Evolutionary conservation across 768 basidiomycete species (phyloP).

Genomic region (Tremella fuciformis): DNA sequence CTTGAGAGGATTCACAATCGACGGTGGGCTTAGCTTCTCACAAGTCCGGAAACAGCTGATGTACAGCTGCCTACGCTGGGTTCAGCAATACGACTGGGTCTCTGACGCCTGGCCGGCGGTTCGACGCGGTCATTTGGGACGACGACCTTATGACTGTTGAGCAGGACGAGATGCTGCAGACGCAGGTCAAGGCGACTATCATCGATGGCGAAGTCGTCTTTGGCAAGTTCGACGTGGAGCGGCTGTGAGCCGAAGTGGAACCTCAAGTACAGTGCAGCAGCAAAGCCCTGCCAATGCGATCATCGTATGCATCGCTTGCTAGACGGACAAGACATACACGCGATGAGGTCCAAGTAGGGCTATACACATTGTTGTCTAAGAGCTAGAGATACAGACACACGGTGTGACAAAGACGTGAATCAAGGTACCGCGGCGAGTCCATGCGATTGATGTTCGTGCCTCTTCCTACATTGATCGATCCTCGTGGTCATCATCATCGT

Average conservation of each 20-base stretch:
- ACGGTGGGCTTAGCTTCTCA: conserved; percentile 48
- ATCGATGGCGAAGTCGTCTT: conserved; percentile 70
- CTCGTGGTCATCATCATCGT: too few relatives aligned
- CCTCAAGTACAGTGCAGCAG: too few relatives aligned
- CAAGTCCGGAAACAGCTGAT: neutral
- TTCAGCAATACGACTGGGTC: conserved; percentile 70
- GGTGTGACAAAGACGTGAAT: too few relatives aligned
- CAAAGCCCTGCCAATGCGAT: too few relatives aligned
- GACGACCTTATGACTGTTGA: conserved; percentile 69
- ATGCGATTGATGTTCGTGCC: too few relatives aligned
- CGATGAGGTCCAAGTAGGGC: too few relatives aligned
- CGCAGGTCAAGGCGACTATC: conserved; percentile 69
- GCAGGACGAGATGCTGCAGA: conserved; percentile 61
- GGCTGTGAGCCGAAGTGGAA: conserved; percentile 1
- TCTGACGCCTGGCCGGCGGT: conserved; percentile 71
- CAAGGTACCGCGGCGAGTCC: too few relatives aligned
- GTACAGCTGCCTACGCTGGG: conserved; percentile 72
- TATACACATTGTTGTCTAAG: too few relatives aligned
- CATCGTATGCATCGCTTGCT: too few relatives aligned
- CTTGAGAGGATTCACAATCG: conserved; percentile 75
- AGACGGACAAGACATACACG: too few relatives aligned
- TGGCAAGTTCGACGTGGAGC: conserved; percentile 54
- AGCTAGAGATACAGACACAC: too few relatives aligned
- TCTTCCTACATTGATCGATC: too few relatives aligned
- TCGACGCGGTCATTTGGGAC: conserved; percentile 82